Base-by-base conservation (phyloP, 495 filamentous ascomycete species). In the Diplogelasinospora grovesii region DNA sequence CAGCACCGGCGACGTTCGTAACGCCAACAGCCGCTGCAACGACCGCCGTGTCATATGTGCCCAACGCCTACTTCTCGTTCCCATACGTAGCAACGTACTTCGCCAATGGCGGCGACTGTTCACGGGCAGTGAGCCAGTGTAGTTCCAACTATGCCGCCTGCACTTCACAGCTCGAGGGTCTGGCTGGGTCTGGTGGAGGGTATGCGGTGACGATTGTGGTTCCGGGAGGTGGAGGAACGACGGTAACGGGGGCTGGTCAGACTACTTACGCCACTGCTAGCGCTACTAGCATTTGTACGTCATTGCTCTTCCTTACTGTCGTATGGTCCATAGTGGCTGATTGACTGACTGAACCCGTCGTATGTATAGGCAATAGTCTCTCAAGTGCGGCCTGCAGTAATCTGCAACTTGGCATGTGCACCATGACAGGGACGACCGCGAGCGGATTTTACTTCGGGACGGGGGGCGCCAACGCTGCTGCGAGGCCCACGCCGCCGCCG, bases 71-170 rank as follows among this genome's bases (percentile, higher is more conserved):
- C 57, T 89, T 81, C 52, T 73, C 79, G 9, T 86, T 85, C 54
- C 65, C 81, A 22, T 73, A 71, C 49, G 69, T 86, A 39, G 77
- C 79, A 22, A 86, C 83, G 1, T 72, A 71, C 28, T 85, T 85
- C 46, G 53, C 65, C 33, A 76, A 84, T 45, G 60, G 71, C 13
- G 74, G 66, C n/a, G 66, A 67, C 8, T 89, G 84, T 62, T 56
- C 80, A 1, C 74, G 77, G 9, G 83, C 83, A 49, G 75, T 81
- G 57, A 75, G 68, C 25, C 66, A 74, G 32, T 89, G 83, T 54
- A 67, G 76, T 52, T 68, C 64, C 23, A 81, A 85, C 51, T 83
- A 79, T 50, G 61, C 65, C 13, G 71, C 66, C 21, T 89, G 84
- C 50, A 75, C 80, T 0, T 63, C 69, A n/a, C 66, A 67, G 15